These are phyloP conservation scores for Sclerotinia subarctica DNA, from an alignment of 2,329 filamentous ascomycete genomes.

Conservation along the genomic window DNA sequence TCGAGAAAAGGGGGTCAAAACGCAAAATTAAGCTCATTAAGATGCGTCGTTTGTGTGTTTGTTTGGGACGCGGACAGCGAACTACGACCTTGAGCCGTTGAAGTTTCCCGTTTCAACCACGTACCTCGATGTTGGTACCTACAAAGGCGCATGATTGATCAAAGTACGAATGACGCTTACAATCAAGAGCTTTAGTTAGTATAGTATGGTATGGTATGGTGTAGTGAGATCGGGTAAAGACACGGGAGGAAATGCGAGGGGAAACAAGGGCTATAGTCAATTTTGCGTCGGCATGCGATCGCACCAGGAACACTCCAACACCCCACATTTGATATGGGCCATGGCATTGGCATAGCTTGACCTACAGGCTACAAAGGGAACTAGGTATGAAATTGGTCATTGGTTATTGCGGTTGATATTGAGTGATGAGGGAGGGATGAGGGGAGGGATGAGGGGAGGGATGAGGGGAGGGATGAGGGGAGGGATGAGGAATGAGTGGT, in stretches of 20 bases:
- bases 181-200: background rate
- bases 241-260: background rate
- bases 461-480: background rate
- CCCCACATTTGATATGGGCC: constrained; percentile 21
- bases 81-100: constrained; percentile 1
- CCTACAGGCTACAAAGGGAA: background rate
- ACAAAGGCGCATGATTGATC: constrained; percentile 12
- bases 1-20: background rate
- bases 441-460: background rate
- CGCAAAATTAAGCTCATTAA: background rate
- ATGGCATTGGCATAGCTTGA: background rate
- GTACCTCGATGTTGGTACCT: constrained; percentile 4
- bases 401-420: constrained; percentile 6
- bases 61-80: background rate
- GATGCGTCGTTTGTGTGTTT: background rate
- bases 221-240: background rate
- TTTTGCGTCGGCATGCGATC: constrained; percentile 1
- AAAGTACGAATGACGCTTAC: constrained; percentile 16
- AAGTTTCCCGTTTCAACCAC: background rate
- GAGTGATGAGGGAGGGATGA: background rate
- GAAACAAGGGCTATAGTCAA: constrained; percentile 3
- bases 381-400: constrained; percentile 8
- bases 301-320: background rate
- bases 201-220: too few relatives aligned
- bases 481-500: too few relatives aligned